Evolutionary conservation across 2,329 filamentous ascomycete species (phyloP).

Genomic region (Pestalotiopsis sp.): DNA sequence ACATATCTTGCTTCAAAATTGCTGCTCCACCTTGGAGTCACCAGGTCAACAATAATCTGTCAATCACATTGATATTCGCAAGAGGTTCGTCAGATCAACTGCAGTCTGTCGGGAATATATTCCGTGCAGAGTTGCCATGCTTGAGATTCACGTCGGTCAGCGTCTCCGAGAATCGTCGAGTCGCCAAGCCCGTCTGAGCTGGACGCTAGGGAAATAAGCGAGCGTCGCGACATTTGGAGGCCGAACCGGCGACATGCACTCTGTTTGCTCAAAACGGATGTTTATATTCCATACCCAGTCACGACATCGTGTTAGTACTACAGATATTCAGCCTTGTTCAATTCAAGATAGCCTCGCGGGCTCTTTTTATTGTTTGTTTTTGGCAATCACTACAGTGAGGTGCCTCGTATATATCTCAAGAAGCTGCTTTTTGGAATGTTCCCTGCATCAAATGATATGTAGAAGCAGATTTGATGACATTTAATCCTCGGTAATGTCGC

Average conservation of each 20-base stretch:
- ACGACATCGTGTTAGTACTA: neutral
- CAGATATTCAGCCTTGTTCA: neutral
- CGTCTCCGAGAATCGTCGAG: neutral
- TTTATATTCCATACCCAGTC: neutral
- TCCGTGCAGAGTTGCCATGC: neutral
- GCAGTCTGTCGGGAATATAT: neutral
- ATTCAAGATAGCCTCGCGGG: neutral
- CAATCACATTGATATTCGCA: too few species aligned
- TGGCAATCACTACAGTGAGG: neutral
- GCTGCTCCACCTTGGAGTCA: neutral
- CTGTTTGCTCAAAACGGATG: neutral
- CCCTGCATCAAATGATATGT: neutral
- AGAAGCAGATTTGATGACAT: neutral
- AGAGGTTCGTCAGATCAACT: too few species aligned
- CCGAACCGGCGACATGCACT: neutral
- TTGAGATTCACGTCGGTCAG: neutral
- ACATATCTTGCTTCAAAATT: neutral
- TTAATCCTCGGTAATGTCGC: slow-evolving; percentile 90
- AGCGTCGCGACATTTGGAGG: neutral
- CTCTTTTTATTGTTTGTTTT: neutral
- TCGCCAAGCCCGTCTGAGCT: neutral
- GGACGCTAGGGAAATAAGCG: neutral
- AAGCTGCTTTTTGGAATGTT: neutral
- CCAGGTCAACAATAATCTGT: too few species aligned
- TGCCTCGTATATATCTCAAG: neutral